Conservation (phyloP, 768 basidiomycete genomes). For the Russula griseocarnosa region DNA sequence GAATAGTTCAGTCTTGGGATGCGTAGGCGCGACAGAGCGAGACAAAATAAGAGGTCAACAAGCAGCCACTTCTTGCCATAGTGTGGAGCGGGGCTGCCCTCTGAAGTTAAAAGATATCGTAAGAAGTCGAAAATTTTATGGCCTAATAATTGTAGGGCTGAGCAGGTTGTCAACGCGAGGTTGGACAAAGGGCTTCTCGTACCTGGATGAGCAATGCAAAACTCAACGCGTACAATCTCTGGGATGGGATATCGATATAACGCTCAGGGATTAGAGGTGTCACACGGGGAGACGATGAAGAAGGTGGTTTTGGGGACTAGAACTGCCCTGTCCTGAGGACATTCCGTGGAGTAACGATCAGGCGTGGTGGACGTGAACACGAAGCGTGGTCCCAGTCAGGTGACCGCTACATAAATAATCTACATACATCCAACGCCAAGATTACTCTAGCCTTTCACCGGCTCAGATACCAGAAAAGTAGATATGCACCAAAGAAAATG, state of each 20-base stretch:
- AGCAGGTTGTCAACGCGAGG: not conserved
- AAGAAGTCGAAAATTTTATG: constrained; percentile 73
- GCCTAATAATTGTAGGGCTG: constrained; percentile 44
- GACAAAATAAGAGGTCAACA: constrained; percentile 59
- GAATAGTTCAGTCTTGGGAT: constrained; percentile 71
- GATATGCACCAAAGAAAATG: constrained; percentile 59
- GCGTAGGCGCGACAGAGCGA: constrained; percentile 55
- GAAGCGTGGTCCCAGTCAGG: constrained; percentile 8
- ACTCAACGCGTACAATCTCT: constrained; percentile 74
- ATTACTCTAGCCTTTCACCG: constrained; percentile 8
- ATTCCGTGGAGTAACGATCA: not conserved
- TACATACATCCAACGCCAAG: not conserved
- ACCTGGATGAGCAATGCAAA: constrained; percentile 77
- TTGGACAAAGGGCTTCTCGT: constrained; percentile 26
- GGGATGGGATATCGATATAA: constrained; percentile 70
- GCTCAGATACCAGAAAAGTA: constrained; percentile 47
- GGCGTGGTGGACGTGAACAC: not conserved
- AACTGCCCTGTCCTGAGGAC: constrained; percentile 14
- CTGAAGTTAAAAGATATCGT: constrained; percentile 47
- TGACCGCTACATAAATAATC: constrained; percentile 13
- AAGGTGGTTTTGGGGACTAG: constrained; percentile 13
- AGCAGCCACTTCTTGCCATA: constrained; percentile 68
- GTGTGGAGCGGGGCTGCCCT: constrained; percentile 37
- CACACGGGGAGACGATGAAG: not conserved
- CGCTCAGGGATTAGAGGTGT: constrained; percentile 66